Evolutionary conservation across 2,329 filamentous ascomycete species (phyloP), one percentile per base, ranked within the genome.

Genomic region (Neoarthrinium moseri): DNA sequence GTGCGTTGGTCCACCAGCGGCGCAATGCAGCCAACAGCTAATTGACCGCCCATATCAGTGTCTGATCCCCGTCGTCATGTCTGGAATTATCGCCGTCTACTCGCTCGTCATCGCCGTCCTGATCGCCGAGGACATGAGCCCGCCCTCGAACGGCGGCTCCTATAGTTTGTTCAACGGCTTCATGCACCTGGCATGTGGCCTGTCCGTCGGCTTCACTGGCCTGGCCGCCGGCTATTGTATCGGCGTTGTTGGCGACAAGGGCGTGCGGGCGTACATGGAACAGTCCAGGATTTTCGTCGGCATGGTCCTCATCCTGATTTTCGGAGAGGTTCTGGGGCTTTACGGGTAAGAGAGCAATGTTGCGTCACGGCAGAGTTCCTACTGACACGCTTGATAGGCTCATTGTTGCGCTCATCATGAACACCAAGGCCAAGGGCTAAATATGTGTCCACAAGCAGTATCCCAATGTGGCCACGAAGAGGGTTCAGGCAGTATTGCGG

Each of bases 281-380:
- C 94, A 99, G 70, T 95, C 89, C 40, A 83, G 92, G 53, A 87
- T 99, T 55, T 99, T 96, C 59, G 94, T 99, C 40, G 94, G 94
- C 68, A 97, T 97, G 94, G 92, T 99, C 37, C 73, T 99, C 60
- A 97, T 97, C 57, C 80, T 97, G 53, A 99, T 99, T 81, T 99
- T 99, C 65, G 94, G 90, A 47, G 94, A 99, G 77, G 94, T 99
- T 15, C 67, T 99, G 65, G 94, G 94, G 67, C 84, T 99, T 24
- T 99, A 99, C 62, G 94, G 94, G 90, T 96, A 77, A 56, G 86
- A 66, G n/a, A 51, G 4, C 22, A 23, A 27, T 18, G 8, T n/a
- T 33, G 18, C 40, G 10, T 20, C 30, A 21, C 5, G 7, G 13
- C 38, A 15, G 21, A 17, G 23, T 13, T 26, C 27, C 49, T 53